These are phyloP conservation scores for Dryas drummondii DNA, from an alignment of 306 rosid genomes.

Conservation along the genomic window DNA sequence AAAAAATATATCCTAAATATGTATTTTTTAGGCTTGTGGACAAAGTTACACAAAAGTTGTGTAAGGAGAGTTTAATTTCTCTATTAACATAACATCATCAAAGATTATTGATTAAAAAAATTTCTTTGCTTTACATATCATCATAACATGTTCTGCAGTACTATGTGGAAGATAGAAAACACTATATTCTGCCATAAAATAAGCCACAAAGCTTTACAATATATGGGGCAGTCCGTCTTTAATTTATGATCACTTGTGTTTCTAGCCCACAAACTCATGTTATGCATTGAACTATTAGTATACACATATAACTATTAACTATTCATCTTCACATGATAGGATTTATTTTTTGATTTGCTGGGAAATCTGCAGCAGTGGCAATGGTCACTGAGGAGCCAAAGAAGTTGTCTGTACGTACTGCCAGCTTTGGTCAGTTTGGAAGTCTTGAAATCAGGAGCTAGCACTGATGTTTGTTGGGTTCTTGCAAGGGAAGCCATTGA, in stretches of 20 bases:
- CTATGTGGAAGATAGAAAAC: background rate
- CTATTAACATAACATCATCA: too few relatives aligned
- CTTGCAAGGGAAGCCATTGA: slow-evolving; percentile 80
- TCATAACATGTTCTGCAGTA: background rate
- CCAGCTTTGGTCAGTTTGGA: slow-evolving; percentile 44
- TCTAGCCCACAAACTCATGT: background rate
- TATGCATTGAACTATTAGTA: background rate
- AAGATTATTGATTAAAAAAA: too few relatives aligned
- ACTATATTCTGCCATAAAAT: background rate
- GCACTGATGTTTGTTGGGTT: slow-evolving; percentile 35
- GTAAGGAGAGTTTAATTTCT: too few relatives aligned
- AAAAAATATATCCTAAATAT: too few relatives aligned
- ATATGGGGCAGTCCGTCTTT: background rate
- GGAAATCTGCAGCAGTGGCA: slow-evolving; percentile 52
- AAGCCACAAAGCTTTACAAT: background rate
- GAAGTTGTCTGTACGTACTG: slow-evolving; percentile 33
- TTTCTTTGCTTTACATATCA: too few relatives aligned
- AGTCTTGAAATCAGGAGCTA: slow-evolving; percentile 62
- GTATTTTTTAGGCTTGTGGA: too few relatives aligned
- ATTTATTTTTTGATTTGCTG: slow-evolving; percentile 23
- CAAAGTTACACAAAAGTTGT: too few relatives aligned
- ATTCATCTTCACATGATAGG: background rate
- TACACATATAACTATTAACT: background rate
- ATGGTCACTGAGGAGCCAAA: slow-evolving; percentile 39
- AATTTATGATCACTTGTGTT: background rate